These are phyloP conservation scores for Xerocomus nothofagi DNA, from an alignment of 1,284 basidiomycete genomes.

Conservation along the genomic window DNA sequence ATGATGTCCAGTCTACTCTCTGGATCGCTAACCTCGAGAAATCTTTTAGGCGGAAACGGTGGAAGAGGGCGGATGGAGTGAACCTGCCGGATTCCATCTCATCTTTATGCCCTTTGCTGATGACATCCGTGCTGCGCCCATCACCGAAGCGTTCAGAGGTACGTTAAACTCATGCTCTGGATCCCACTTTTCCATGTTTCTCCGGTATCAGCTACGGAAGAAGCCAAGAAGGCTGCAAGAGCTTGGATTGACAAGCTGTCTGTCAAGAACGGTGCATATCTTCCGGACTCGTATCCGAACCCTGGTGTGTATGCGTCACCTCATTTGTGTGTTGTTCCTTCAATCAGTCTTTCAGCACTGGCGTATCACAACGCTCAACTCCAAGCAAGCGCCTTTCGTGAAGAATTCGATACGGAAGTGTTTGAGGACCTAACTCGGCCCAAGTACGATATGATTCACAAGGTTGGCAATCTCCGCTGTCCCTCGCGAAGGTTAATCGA, in stretches of 20 bases:
- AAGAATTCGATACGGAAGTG: constrained; percentile 73
- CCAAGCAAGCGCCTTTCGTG: constrained; percentile 88
- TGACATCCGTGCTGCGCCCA: constrained; percentile 81
- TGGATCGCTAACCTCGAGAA: not conserved
- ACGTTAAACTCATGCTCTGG: constrained; percentile 8
- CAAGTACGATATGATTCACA: constrained; percentile 76
- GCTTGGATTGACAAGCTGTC: constrained; percentile 79
- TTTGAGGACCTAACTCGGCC: constrained; percentile 84
- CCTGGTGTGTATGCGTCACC: constrained; percentile 59
- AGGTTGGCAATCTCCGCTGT: constrained; percentile 44
- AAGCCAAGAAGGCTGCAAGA: constrained; percentile 67
- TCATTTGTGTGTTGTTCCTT: not conserved
- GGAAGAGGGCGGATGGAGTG: constrained; percentile 73
- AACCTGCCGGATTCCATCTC: constrained; percentile 91
- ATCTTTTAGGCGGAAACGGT: constrained; percentile 62
- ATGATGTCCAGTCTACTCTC: constrained; percentile 2
- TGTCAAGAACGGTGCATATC: constrained; percentile 78
- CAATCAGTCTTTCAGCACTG: constrained; percentile 47
- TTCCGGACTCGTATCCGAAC: constrained; percentile 90
- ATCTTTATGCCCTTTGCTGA: constrained; percentile 92
- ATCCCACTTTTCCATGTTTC: not conserved
- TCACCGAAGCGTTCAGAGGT: constrained; percentile 60
- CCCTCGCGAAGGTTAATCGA: not conserved
- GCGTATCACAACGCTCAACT: constrained; percentile 88
- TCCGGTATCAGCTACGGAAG: constrained; percentile 56